Evolutionary conservation across 2,329 filamentous ascomycete species (phyloP).

Genomic region (Pleomassaria siparia): DNA sequence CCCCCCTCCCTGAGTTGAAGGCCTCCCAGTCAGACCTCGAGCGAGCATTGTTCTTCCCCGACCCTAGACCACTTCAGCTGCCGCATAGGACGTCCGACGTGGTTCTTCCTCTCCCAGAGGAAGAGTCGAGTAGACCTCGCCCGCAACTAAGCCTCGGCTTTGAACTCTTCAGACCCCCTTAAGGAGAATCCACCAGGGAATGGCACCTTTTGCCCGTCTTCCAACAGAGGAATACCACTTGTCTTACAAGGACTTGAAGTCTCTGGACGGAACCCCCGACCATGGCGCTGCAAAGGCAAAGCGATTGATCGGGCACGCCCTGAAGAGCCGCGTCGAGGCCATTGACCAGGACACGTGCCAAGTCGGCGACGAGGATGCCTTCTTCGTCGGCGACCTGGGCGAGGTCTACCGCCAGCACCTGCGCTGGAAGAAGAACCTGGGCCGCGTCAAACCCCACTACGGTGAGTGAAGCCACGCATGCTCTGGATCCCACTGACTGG

Average conservation of each 20-base stretch:
- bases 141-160: conserved; percentile 80
- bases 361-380: conserved; percentile 92
- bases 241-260: conserved; percentile 41
- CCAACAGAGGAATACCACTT: conserved; percentile 46
- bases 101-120: conserved; percentile 99
- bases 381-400: conserved; percentile 97
- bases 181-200: conserved; percentile 66
- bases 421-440: conserved; percentile 94
- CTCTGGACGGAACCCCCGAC: conserved; percentile 43
- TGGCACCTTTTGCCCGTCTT: conserved; percentile 70
- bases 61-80: conserved; percentile 77
- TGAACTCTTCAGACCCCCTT: conserved; percentile 94
- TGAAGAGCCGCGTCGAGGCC: conserved; percentile 79
- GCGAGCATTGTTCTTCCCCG: conserved; percentile 49
- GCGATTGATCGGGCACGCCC: conserved; percentile 80
- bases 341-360: conserved; percentile 88
- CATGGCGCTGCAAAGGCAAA: conserved; percentile 62
- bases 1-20: conserved; percentile 46
- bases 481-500: conserved; percentile 23
- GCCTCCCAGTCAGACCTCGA: conserved; percentile 41
- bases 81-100: conserved; percentile 98
- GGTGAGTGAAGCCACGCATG: conserved; percentile 57
- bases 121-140: conserved; percentile 99
- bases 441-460: conserved; percentile 94
- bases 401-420: conserved; percentile 98